Base-by-base conservation (phyloP, 768 basidiomycete species). In the Boletus fagicola region DNA sequence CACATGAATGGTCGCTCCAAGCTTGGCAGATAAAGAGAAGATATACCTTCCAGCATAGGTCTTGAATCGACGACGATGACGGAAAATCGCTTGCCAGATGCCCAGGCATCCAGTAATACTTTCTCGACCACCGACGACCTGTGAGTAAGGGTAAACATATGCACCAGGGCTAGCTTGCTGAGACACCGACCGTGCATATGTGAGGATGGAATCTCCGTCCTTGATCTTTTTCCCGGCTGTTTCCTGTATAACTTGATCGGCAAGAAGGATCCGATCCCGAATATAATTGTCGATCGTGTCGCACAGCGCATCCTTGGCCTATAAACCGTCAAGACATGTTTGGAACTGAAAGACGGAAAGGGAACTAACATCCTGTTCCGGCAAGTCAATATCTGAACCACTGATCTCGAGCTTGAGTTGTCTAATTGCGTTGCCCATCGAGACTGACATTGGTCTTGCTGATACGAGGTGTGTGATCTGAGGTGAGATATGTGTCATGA, bases 111-210 rank as follows among this genome's bases (percentile, higher is more conserved):
- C 7, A 98, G 74, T 3, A 99, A 68, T 7, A 93, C 87, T 65
- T 92, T 90, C 71, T 98, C 93, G 4, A 98, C 94, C 0, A 98
- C 85, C 0, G 95, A 98, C 16, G 95, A 98, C 72, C 95, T 96
- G 40, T 15, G 51, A 62, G 26, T 43, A 49, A 18, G 9, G 54
- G 43, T 46, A 33, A 57, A 36, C 35, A 54, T 43, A 45, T 46
- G 56, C 45, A 39, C n/a, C 4, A 18, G 8, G 13, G n/a, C 33
- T 39, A 6, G 18, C 28, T 52, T 35, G 11, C 40, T 39, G 33
- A 46, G 20, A 39, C 6, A 61, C 77, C 16, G 61, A 93, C 94
- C 94, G 83, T 26, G 94, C 94, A 74, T 92, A 99, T 15, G 94
- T 95, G 43, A 99, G 77, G 51, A 99, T 85, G 33, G 91, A 87